These are phyloP conservation scores for Pseudomassariella vexata DNA, from an alignment of 2,329 filamentous ascomycete genomes.

Conservation along the genomic window DNA sequence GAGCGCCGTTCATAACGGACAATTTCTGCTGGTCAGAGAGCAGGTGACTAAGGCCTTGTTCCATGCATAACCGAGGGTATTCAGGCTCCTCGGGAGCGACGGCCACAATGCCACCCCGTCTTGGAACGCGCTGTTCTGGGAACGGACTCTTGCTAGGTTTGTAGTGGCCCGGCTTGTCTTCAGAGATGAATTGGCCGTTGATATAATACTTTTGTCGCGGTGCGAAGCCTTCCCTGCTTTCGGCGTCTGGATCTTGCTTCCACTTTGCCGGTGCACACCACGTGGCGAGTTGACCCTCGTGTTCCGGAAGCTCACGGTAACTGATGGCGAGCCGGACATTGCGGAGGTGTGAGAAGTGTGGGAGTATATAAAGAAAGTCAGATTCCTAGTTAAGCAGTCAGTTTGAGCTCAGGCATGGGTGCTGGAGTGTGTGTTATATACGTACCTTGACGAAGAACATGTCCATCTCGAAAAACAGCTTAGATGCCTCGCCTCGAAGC, in stretches of 20 bases:
- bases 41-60: conserved; percentile 53
- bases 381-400: conserved; percentile 40
- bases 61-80: conserved; percentile 46
- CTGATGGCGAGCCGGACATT: conserved; percentile 49
- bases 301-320: conserved; percentile 54
- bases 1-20: conserved; percentile 39
- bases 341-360: conserved; percentile 52
- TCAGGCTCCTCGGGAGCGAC: conserved; percentile 52
- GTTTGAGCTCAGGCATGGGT: conserved; percentile 10
- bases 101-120: conserved; percentile 43
- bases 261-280: conserved; percentile 46
- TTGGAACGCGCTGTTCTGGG: conserved; percentile 48
- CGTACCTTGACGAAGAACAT: conserved; percentile 64
- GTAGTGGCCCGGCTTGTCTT: conserved; percentile 41
- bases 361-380: conserved; percentile 54
- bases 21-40: conserved; percentile 39
- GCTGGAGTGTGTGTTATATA: neutral
- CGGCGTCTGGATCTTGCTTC: conserved; percentile 51
- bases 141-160: conserved; percentile 48
- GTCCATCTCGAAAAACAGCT: conserved; percentile 50
- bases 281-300: conserved; percentile 36
- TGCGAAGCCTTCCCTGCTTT: conserved; percentile 45
- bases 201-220: conserved; percentile 54
- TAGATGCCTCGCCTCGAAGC: conserved; percentile 43
- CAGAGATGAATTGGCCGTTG: conserved; percentile 47